Evolutionary conservation across 345 rosid species (phyloP).

Genomic region (Mangifera indica): DNA sequence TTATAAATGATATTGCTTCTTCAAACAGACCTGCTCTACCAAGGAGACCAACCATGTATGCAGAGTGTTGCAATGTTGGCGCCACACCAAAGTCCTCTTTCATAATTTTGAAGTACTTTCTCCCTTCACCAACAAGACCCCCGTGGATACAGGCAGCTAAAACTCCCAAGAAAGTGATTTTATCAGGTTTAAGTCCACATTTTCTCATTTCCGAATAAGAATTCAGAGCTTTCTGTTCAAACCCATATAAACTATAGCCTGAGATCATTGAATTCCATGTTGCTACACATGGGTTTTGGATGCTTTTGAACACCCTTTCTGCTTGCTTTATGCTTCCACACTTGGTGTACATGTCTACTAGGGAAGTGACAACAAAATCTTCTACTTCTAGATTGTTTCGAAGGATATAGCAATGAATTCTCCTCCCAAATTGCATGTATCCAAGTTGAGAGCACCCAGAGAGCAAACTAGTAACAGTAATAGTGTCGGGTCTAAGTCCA

Average conservation of each 20-base stretch:
- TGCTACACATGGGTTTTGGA: slow-evolving; percentile 53
- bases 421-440: slow-evolving; percentile 55
- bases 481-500: slow-evolving; percentile 51
- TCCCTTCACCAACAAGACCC: slow-evolving; percentile 68
- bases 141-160: slow-evolving; percentile 73
- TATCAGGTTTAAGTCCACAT: slow-evolving; percentile 57
- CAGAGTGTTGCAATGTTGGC: slow-evolving; percentile 70
- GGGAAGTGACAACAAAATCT: slow-evolving; percentile 75
- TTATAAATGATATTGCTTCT: slow-evolving; percentile 55
- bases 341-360: slow-evolving; percentile 76
- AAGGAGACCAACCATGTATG: slow-evolving; percentile 68
- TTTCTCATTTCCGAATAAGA: slow-evolving; percentile 48
- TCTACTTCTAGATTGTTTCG: slow-evolving; percentile 51
- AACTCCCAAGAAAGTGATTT: slow-evolving; percentile 73
- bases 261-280: slow-evolving; percentile 80
- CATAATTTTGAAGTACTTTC: slow-evolving; percentile 53
- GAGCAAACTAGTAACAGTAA: slow-evolving; percentile 63
- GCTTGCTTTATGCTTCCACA: slow-evolving; percentile 61
- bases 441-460: slow-evolving; percentile 74
- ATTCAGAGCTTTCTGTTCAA: slow-evolving; percentile 50
- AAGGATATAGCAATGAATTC: slow-evolving; percentile 54
- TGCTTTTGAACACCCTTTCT: slow-evolving; percentile 55
- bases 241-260: slow-evolving; percentile 65
- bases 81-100: slow-evolving; percentile 44
- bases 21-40: slow-evolving; percentile 60